Evolutionary conservation across 306 rosid species (phyloP), one percentile per base, ranked within the genome.

Genomic region (Fagus sylvatica): DNA sequence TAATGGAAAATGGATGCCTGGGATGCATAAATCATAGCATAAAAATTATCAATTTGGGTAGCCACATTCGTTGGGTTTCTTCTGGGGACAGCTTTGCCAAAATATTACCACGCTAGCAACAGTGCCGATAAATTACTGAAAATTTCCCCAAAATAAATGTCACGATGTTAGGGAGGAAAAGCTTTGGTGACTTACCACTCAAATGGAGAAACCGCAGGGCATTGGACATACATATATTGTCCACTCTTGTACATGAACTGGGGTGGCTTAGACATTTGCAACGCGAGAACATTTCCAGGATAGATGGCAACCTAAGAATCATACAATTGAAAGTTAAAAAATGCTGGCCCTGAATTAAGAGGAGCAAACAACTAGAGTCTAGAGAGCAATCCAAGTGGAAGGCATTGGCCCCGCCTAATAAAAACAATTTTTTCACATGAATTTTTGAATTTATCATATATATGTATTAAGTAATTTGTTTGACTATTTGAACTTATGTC

Each of bases 1-100:
- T 96, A 68, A 96, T 96, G 42, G 99, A 96, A 88, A 96, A 96
- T 33, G 99, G 99, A 86, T 96, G 99, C 99, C 99, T 96, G 88
- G 22, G 69, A 74, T 69, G 73, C 83, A 83, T 54, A 61, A 48
- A 77, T 37, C 72, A 62, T 13, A 76, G 71, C 75, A 28, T 57
- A 19, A 30, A 19, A 11, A 57, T 57, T 30, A 3, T 28, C 64
- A 28, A 28, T 8, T 49, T 7, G 32, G 32, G 28, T 22, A 56
- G 34, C 62, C 62, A 7, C 62, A 56, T 19, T 56, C 19, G 4
- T 61, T 13, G 2, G 68, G 6, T 33, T 12, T 33, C 41, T 16
- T 7, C 3, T 33, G 17, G 41, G 10, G 15, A 61, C 12, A 61
- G 68, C 41, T 61, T 33, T 33, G 68, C 68, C 39, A 11, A 61